Percentiles rank a stretch among this genome's conserved stretches.
Evolutionary conservation across 2,329 filamentous ascomycete species (phyloP).

Genomic region (Sporothrix phasma): DNA sequence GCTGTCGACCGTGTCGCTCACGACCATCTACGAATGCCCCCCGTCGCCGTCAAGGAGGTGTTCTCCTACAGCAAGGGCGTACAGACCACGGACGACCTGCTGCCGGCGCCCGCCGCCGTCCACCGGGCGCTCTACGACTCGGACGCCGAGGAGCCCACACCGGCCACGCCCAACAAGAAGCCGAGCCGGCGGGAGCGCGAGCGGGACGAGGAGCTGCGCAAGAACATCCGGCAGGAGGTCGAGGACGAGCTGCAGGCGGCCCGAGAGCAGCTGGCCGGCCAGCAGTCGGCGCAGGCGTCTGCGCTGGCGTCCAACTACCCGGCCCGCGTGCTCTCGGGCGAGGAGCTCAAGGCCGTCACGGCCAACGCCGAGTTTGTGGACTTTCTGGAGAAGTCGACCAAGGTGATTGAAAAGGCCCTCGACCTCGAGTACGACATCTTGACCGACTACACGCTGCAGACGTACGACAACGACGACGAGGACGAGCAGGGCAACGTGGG

Average conservation of each 20-base stretch:
- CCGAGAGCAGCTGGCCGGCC: slow-evolving; percentile 44
- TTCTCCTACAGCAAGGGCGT: slow-evolving; percentile 97
- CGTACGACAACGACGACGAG: slow-evolving; percentile 66
- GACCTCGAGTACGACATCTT: slow-evolving; percentile 96
- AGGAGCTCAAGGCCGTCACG: slow-evolving; percentile 84
- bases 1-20: slow-evolving; percentile 61
- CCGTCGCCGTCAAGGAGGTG: slow-evolving; percentile 68
- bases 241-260: slow-evolving; percentile 80
- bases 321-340: slow-evolving; percentile 64
- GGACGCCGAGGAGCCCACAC: slow-evolving; percentile 51
- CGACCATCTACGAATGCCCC: slow-evolving; percentile 71
- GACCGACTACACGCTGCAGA: slow-evolving; percentile 82
- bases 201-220: slow-evolving; percentile 78
- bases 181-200: slow-evolving; percentile 70
- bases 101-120: slow-evolving; percentile 41
- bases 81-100: slow-evolving; percentile 75
- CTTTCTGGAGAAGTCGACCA: slow-evolving; percentile 90
- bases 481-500: slow-evolving; percentile 68
- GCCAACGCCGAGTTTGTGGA: slow-evolving; percentile 89
- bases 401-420: slow-evolving; percentile 89
- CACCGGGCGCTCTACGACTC: slow-evolving; percentile 48
- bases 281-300: slow-evolving; percentile 37
- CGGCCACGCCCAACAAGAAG: slow-evolving; percentile 56
- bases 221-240: slow-evolving; percentile 77
- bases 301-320: slow-evolving; percentile 54